Base-by-base conservation (phyloP, 176 grass and related monocot genomes). In the Eragrostis nindensis region DNA sequence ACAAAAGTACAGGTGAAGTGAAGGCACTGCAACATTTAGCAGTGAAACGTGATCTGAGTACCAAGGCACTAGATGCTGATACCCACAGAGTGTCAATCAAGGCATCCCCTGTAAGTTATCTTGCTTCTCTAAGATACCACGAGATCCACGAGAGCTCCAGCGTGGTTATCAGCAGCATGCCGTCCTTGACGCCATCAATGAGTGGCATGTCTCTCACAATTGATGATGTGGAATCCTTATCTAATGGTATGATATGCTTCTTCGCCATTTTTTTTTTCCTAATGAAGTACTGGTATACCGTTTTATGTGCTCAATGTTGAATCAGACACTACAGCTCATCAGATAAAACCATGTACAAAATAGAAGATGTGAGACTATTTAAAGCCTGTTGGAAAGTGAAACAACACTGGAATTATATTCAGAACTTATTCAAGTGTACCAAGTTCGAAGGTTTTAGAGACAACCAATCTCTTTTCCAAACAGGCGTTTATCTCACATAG, bases 31-130 rank as follows among this genome's bases (percentile, higher is more conserved):
- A 82, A 53, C 74, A 64, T 27, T 42, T 81, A 46, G 53, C 45
- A 21, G 77, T 70, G 19, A 73, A 36, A 46, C 32, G 80, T 62
- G 78, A 90, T 74, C 56, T 79, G 25, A 83, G 30, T 70, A 81
- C 88, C 18, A 72, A 84, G 43, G 62, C 68, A 44, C 21, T 22
- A 59, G 89, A 78, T 79, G 50, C 41, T 68, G 82, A 75, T 45
- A 79, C 56, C 66, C 43, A 41, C 54, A 77, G 50, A 16, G 15
- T 68, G 76, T 66, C n/a, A 19, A 72, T 79, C 78, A 80, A 56
- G 38, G 40, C 81, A 48, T 88, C 83, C 2, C 81, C 82, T 80
- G 82, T 84, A 78, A 88, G 71, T 76, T 88, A 91, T 59, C 85
- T 88, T 70, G 85, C 83, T 19, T 88, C 86, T 80, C 53, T 84